A percentile compares a stretch with the other conserved stretches of the same genome.
Conservation (phyloP, 108 stramenopile genomes). For the Mediolabrus comicus region DNA sequence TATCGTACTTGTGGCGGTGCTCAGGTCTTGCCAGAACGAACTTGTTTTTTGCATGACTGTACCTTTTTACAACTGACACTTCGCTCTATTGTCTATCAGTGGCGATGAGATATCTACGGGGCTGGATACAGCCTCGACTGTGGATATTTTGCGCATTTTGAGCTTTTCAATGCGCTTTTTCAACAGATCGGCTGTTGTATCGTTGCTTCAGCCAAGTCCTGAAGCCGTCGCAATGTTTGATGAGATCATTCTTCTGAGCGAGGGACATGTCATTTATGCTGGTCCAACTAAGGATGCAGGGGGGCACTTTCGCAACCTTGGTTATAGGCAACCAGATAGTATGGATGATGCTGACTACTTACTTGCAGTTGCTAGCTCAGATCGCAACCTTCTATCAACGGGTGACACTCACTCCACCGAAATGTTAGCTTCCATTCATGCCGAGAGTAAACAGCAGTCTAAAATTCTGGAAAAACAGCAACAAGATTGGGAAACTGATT, state of each 20-base stretch:
- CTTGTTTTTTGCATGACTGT: neutral
- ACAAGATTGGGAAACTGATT: slow-evolving; percentile 3
- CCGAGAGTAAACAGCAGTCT: neutral
- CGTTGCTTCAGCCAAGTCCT: slow-evolving; percentile 77
- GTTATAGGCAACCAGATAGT: slow-evolving; percentile 49
- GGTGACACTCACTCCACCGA: slow-evolving; percentile 5
- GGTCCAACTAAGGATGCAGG: slow-evolving; percentile 56
- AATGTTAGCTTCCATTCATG: slow-evolving; percentile 6
- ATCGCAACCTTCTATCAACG: slow-evolving; percentile 30
- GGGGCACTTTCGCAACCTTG: slow-evolving; percentile 46
- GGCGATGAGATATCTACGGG: slow-evolving; percentile 71
- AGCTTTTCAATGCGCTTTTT: slow-evolving; percentile 22
- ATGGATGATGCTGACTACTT: slow-evolving; percentile 69
- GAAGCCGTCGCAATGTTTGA: slow-evolving; percentile 74
- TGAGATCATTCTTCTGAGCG: slow-evolving; percentile 57
- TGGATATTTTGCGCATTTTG: slow-evolving; percentile 60
- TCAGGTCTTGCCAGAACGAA: neutral
- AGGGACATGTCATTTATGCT: slow-evolving; percentile 60
- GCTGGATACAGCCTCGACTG: slow-evolving; percentile 73
- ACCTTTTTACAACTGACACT: slow-evolving; percentile 19
- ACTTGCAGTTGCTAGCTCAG: slow-evolving; percentile 34
- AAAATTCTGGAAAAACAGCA: slow-evolving; percentile 5
- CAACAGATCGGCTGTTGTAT: slow-evolving; percentile 47
- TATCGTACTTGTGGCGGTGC: neutral
- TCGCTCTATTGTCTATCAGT: slow-evolving; percentile 38